Percentiles rank a stretch among this genome's conserved stretches.
Evolutionary conservation across 2,329 filamentous ascomycete genomes (phyloP).

Genomic region (Hypoxylon sp.): DNA sequence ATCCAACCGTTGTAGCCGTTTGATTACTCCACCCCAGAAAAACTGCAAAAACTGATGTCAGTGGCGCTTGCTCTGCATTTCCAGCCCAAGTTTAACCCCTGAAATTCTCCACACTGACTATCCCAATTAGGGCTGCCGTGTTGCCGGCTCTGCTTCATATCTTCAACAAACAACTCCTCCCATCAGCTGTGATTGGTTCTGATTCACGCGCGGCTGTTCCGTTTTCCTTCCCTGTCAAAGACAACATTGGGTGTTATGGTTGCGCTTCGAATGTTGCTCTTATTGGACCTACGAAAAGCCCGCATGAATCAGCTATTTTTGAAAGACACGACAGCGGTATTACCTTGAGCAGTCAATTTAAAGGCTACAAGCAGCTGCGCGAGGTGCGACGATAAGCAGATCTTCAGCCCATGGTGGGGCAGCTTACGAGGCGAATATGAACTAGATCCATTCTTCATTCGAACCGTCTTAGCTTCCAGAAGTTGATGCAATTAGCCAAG

Average conservation of each 20-base stretch:
- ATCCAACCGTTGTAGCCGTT: conserved; percentile 15
- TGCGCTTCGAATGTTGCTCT: conserved; percentile 10
- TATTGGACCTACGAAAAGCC: conserved; percentile 12
- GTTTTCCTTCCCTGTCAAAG: conserved; percentile 13
- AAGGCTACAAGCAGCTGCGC: background rate
- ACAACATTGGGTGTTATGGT: conserved; percentile 8
- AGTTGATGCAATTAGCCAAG: conserved; percentile 36
- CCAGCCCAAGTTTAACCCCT: conserved; percentile 36
- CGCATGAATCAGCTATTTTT: conserved; percentile 8
- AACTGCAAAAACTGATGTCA: conserved; percentile 41
- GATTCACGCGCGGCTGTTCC: conserved; percentile 46
- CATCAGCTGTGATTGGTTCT: conserved; percentile 37
- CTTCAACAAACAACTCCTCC: conserved; percentile 20
- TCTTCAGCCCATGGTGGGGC: conserved; percentile 24
- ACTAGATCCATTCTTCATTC: conserved; percentile 25
- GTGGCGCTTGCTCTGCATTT: conserved; percentile 33
- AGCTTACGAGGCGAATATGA: conserved; percentile 23
- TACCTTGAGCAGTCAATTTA: background rate
- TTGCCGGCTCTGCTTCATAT: conserved; percentile 34
- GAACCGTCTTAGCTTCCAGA: conserved; percentile 34
- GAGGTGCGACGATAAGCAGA: background rate
- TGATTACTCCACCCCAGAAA: conserved; percentile 25
- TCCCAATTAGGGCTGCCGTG: conserved; percentile 25
- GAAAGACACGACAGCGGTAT: conserved; percentile 8
- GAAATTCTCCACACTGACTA: conserved; percentile 27